Percentiles rank a stretch among this genome's conserved stretches.
Conservation (phyloP, 306 rosid genomes). For the Glycine tomentella region DNA sequence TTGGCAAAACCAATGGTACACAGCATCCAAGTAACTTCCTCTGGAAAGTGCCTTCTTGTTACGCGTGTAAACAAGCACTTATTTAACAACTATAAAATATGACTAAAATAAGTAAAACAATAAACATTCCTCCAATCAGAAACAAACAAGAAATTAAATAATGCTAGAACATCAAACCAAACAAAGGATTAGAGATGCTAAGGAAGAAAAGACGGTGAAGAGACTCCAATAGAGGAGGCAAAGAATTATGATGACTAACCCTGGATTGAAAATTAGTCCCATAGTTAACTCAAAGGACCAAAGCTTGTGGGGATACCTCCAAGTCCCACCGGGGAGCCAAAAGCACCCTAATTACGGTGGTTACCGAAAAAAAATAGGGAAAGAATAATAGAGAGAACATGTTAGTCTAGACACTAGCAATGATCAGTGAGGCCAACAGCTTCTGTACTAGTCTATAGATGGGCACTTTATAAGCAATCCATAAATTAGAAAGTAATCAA, state of each 20-base stretch:
- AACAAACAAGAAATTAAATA: background rate
- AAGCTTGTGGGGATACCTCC: no score
- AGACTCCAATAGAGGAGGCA: background rate
- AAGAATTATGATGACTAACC: background rate
- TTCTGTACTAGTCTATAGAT: background rate
- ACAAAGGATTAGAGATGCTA: background rate
- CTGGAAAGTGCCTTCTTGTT: no score
- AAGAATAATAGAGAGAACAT: background rate
- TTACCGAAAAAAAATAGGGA: background rate
- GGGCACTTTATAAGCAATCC: background rate
- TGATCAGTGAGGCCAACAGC: background rate
- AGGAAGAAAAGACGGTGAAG: background rate
- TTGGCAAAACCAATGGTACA: background rate
- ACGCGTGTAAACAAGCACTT: no score
- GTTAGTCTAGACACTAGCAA: background rate
- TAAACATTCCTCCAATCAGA: background rate
- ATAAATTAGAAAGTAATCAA: background rate
- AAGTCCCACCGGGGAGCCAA: no score
- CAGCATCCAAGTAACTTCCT: no score
- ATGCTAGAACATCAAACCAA: background rate
- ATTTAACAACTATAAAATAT: background rate
- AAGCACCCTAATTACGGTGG: no score
- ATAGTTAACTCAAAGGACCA: no score
- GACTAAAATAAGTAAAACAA: slow-evolving; percentile 26
- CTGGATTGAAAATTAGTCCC: no score